These are phyloP conservation scores for Morella rubra DNA, from an alignment of 306 rosid genomes.

Conservation along the genomic window DNA sequence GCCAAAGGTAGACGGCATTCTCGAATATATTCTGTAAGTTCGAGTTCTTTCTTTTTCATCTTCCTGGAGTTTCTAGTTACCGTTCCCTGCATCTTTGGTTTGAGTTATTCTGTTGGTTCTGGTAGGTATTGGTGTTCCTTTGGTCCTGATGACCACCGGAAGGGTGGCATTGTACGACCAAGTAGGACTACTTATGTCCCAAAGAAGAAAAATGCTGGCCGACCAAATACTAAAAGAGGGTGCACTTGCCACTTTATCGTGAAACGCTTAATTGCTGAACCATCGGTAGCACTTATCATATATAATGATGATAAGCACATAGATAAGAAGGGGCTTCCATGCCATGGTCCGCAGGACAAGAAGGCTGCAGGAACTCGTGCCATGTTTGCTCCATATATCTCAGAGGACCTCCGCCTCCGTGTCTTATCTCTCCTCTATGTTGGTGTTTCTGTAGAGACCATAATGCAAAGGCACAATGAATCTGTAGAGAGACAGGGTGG, in stretches of 20 bases:
- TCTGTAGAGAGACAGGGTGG: conserved; percentile 88
- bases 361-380: conserved; percentile 85
- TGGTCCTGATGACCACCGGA: conserved; percentile 94
- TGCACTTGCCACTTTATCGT: conserved; percentile 94
- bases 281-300: conserved; percentile 78
- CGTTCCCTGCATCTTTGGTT: conserved; percentile 20
- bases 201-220: conserved; percentile 83
- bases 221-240: conserved; percentile 91
- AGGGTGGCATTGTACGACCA: conserved; percentile 77
- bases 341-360: conserved; percentile 92
- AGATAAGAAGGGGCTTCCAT: conserved; percentile 81
- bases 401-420: conserved; percentile 82
- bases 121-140: conserved; percentile 95
- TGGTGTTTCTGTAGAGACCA: conserved; percentile 93
- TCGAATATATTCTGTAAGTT: conserved; percentile 91
- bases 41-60: conserved; percentile 1
- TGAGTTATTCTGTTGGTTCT: conserved; percentile 23
- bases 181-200: conserved; percentile 73
- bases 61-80: background rate
- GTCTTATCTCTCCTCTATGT: conserved; percentile 74
- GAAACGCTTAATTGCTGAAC: conserved; percentile 83
- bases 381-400: conserved; percentile 91
- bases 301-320: conserved; percentile 81
- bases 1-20: conserved; percentile 88
- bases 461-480: conserved; percentile 93